Percentiles rank a stretch among this genome's conserved stretches.
phyloP scores from a whole-genome alignment of 2,329 filamentous ascomycete species.

The Graphilbum sp. region DNA sequence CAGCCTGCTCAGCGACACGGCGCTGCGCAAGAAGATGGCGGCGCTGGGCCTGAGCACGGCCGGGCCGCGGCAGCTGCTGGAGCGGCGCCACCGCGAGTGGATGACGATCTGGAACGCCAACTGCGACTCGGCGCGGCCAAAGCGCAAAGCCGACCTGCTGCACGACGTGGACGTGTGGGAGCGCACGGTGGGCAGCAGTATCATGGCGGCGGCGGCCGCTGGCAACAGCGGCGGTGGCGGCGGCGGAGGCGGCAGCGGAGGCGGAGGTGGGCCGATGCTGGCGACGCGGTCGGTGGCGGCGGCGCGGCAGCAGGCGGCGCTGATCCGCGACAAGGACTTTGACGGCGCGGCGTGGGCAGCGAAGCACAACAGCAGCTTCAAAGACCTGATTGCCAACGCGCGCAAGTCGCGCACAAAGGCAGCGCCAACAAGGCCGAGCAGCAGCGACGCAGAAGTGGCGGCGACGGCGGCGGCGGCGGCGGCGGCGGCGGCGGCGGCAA shows the following conservation, averaged over 20 bases:
- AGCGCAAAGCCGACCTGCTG: slow-evolving; percentile 53
- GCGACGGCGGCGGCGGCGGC: background rate
- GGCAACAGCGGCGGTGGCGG: slow-evolving; percentile 5
- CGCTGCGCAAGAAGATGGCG: slow-evolving; percentile 62
- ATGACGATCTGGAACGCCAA: slow-evolving; percentile 94
- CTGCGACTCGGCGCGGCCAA: slow-evolving; percentile 66
- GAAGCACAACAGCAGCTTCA: slow-evolving; percentile 60
- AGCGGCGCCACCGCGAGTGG: slow-evolving; percentile 81
- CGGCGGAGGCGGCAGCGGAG: background rate
- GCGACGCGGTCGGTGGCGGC: slow-evolving; percentile 3
- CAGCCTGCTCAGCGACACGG: slow-evolving; percentile 64
- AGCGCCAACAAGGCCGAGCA: background rate
- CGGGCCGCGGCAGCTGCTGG: slow-evolving; percentile 54
- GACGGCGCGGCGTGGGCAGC: slow-evolving; percentile 61
- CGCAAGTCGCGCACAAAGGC: slow-evolving; percentile 34
- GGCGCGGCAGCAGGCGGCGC: slow-evolving; percentile 18
- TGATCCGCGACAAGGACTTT: slow-evolving; percentile 78
- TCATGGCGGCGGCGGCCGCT: slow-evolving; percentile 6
- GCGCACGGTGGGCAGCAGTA: slow-evolving; percentile 49
- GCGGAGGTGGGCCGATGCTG: background rate
- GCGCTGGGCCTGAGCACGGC: slow-evolving; percentile 62
- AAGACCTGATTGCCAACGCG: slow-evolving; percentile 63
- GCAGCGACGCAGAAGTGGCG: background rate
- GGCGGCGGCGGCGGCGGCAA: background rate
- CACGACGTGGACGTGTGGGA: slow-evolving; percentile 80